Conservation (phyloP, 2,329 filamentous ascomycete genomes). For the Aureobasidium sp. region DNA sequence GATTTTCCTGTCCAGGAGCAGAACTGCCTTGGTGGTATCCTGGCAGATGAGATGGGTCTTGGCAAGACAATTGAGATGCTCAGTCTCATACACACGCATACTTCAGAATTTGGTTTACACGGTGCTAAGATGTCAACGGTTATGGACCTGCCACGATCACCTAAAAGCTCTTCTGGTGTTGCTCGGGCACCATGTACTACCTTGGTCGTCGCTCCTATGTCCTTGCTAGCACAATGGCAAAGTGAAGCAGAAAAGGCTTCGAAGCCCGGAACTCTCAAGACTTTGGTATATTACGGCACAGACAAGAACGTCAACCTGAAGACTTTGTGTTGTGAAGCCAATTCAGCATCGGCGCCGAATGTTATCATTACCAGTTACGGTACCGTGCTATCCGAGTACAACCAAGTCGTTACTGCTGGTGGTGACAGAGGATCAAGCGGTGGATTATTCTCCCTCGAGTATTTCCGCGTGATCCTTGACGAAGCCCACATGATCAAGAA, state of each 20-base stretch:
- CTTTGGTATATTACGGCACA: slow-evolving; percentile 82
- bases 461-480: slow-evolving; percentile 91
- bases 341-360: slow-evolving; percentile 70
- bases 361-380: slow-evolving; percentile 95
- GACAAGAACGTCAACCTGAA: slow-evolving; percentile 78
- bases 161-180: slow-evolving; percentile 50
- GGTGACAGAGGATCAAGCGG: slow-evolving; percentile 58
- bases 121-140: slow-evolving; percentile 29
- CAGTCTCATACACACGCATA: slow-evolving; percentile 80
- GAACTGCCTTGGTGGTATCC: slow-evolving; percentile 83
- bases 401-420: slow-evolving; percentile 59
- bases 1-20: slow-evolving; percentile 92
- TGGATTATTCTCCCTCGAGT: slow-evolving; percentile 82
- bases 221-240: slow-evolving; percentile 92
- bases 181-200: slow-evolving; percentile 79
- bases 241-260: slow-evolving; percentile 92
- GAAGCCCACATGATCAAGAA: slow-evolving; percentile 94
- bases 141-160: slow-evolving; percentile 56
- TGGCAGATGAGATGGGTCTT: slow-evolving; percentile 96
- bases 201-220: slow-evolving; percentile 94
- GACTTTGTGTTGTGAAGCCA: slow-evolving; percentile 67
- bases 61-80: slow-evolving; percentile 99
- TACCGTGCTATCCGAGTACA: slow-evolving; percentile 82
- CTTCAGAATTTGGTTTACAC: slow-evolving; percentile 41
- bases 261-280: slow-evolving; percentile 70